phyloP scores from a whole-genome alignment of 2,329 filamentous ascomycete species.

The Colletotrichum caudatum region DNA sequence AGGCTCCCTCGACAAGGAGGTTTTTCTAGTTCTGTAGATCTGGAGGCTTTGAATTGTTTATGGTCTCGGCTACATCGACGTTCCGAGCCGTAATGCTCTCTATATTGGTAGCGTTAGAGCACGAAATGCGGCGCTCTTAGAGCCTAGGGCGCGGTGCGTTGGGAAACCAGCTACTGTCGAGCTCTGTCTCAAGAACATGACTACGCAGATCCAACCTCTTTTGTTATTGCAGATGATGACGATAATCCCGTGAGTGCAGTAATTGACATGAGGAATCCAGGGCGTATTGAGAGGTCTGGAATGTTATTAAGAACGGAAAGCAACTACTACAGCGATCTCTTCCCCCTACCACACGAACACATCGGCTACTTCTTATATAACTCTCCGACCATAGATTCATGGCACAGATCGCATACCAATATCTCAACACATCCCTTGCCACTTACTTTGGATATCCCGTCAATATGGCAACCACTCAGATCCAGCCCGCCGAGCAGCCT shows the following conservation, averaged over 20 bases:
- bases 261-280: neutral
- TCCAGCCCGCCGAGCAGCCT: neutral
- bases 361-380: neutral
- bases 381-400: neutral
- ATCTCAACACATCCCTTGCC: slow-evolving; percentile 12
- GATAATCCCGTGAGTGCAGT: neutral
- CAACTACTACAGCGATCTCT: too few relatives aligned
- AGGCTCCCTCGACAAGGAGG: neutral
- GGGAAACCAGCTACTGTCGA: neutral
- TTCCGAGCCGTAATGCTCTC: neutral
- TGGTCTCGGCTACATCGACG: neutral
- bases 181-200: slow-evolving; percentile 4
- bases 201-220: neutral
- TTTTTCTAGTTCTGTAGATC: neutral
- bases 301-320: neutral
- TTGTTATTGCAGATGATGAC: neutral
- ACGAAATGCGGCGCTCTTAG: neutral
- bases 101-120: neutral
- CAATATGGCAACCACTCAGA: slow-evolving; percentile 3
- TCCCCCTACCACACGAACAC: neutral
- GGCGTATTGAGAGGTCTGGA: neutral
- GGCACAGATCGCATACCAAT: slow-evolving; percentile 10
- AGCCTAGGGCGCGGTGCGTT: neutral
- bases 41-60: neutral
- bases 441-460: neutral